Conservation (phyloP, 257 asterid species). For the Cordia subcordata region DNA sequence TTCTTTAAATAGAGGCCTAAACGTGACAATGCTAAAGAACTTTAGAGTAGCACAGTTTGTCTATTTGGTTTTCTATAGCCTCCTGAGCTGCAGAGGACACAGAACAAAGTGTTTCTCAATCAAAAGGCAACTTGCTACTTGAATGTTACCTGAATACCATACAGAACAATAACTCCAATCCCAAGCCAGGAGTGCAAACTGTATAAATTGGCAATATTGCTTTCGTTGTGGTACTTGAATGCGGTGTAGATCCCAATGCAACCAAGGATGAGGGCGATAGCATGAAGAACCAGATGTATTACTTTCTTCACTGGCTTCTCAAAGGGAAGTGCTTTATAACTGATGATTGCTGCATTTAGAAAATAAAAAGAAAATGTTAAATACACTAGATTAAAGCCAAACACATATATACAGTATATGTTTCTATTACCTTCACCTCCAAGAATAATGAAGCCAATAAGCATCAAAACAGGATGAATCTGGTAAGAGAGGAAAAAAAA, state of each 20-base stretch:
- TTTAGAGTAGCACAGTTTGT: too few species aligned
- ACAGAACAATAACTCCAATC: constrained; percentile 65
- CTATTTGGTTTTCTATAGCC: too few species aligned
- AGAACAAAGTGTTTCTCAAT: too few species aligned
- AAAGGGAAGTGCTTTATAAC: constrained; percentile 77
- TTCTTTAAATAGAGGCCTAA: too few species aligned
- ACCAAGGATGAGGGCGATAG: constrained; percentile 78
- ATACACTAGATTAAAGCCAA: neutral
- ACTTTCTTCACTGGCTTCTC: constrained; percentile 73
- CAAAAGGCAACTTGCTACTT: too few species aligned
- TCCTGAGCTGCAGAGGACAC: too few species aligned
- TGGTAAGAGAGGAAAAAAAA: constrained; percentile 17
- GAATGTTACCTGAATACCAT: constrained; percentile 74
- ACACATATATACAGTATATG: neutral
- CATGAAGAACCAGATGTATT: constrained; percentile 73
- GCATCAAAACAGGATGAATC: constrained; percentile 95
- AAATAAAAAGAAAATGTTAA: neutral
- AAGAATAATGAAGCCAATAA: constrained; percentile 64
- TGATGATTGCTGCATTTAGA: constrained; percentile 73
- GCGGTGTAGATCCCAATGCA: constrained; percentile 75
- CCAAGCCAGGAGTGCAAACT: constrained; percentile 99
- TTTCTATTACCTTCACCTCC: constrained; percentile 84
- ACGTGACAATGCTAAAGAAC: too few species aligned
- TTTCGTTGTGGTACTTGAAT: constrained; percentile 84
- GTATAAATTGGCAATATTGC: constrained; percentile 81